Base-by-base conservation (phyloP, 371 early-diverging fungal genomes). In the Rhizopus arrhizus region DNA sequence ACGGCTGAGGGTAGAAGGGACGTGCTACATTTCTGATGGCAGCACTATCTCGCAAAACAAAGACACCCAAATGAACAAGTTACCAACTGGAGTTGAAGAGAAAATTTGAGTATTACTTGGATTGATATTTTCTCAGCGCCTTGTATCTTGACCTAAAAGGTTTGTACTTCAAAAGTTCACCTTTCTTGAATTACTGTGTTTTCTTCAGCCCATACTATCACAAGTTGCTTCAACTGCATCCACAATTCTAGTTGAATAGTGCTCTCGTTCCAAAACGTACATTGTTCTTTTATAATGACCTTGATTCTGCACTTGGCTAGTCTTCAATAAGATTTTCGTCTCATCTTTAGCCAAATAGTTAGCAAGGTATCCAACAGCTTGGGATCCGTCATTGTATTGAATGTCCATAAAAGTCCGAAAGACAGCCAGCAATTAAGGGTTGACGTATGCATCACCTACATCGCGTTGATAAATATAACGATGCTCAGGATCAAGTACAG, bases 291-390 rank as follows among this genome's bases (percentile, higher is more conserved):
- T 7, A 49, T 50, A 31, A 13, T 35, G 49, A 12, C 58, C 40
- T 22, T 29, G 16, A 8, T 49, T 41, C 48, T 55, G 55, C 15
- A n/a, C 11, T 2, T 32, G 32, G 8, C 2, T 49, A 5, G 5
- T 35, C 29, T 58, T 22, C 22, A 22, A 22, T 2, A 22, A 22
- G 2, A 22, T 22, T 22, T 22, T 22, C 2, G 22, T 15, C 29
- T 61, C 55, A 13, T 48, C 33, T 47, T 61, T 54, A 36, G 61
- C 41, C 5, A 61, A 32, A 12, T 61, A 61, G 31, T 61, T 61
- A 1, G 49, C 61, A 5, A 61, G 16, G 15, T 61, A 61, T 32
- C 33, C 29, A 6, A 61, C 29, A n/a, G 54, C 54, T 16, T 36
- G 48, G 3, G 46, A 29, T 0, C 61, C 61, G 1, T 47, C 12